Percentiles rank a stretch among this genome's conserved stretches.
These are phyloP conservation scores for Pseudomassariella vexata DNA, from an alignment of 2,329 filamentous ascomycete species.

Conservation along the genomic window DNA sequence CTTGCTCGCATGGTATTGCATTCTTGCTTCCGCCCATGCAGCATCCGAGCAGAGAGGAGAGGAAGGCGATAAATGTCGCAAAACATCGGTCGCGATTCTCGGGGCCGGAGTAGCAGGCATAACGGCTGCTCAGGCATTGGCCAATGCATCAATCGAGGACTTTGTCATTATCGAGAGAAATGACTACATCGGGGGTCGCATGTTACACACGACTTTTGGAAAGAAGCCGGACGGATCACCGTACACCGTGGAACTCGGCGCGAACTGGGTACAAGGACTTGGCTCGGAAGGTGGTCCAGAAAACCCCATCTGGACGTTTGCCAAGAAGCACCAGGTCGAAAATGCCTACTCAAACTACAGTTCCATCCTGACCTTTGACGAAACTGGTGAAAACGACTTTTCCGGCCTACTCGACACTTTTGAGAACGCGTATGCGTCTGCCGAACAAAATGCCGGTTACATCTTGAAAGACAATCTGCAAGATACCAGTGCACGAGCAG, in stretches of 20 bases:
- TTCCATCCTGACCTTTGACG: constrained; percentile 54
- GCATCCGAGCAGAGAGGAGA: too few relatives aligned
- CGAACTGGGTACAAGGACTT: constrained; percentile 52
- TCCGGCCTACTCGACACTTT: constrained; percentile 42
- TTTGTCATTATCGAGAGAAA: constrained; percentile 63
- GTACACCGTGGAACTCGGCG: constrained; percentile 58
- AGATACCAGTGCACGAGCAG: constrained; percentile 53
- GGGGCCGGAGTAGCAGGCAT: constrained; percentile 60
- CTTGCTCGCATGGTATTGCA: too few relatives aligned
- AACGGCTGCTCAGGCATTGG: constrained; percentile 57
- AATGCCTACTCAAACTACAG: constrained; percentile 54
- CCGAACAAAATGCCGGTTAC: constrained; percentile 48
- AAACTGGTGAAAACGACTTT: constrained; percentile 48
- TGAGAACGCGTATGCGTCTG: constrained; percentile 36
- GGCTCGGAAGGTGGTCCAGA: constrained; percentile 30
- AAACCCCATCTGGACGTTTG: constrained; percentile 59
- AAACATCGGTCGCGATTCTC: constrained; percentile 34
- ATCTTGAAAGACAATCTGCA: constrained; percentile 54
- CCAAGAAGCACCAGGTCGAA: constrained; percentile 50
- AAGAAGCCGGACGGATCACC: constrained; percentile 40
- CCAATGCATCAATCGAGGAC: constrained; percentile 55
- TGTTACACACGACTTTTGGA: constrained; percentile 52
- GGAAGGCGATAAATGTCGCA: constrained; percentile 24
- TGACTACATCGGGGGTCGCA: constrained; percentile 55
- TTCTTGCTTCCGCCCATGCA: too few relatives aligned